These are phyloP conservation scores for Xylaria sp. DNA, from an alignment of 2,329 filamentous ascomycete species.

Conservation along the genomic window DNA sequence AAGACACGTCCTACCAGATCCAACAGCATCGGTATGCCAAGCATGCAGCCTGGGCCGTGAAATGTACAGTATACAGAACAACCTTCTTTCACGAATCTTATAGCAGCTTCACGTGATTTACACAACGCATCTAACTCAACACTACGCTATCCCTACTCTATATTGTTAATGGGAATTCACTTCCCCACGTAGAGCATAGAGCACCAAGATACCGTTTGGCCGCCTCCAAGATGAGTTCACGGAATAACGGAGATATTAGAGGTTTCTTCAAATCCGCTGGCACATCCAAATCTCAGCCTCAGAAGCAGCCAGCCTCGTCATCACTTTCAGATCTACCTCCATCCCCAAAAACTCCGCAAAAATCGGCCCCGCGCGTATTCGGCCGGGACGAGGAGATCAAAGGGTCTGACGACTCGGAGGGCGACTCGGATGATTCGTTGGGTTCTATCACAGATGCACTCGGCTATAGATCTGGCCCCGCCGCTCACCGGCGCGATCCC, in stretches of 20 bases:
- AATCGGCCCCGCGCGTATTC: conserved; percentile 43
- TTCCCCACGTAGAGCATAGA: not conserved
- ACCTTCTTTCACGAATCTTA: not conserved
- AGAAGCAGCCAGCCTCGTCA: conserved; percentile 32
- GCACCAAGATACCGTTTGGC: not conserved
- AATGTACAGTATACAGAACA: conserved; percentile 5
- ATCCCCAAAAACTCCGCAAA: conserved; percentile 46
- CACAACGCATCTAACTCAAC: conserved; percentile 1
- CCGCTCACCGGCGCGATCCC: conserved; percentile 37
- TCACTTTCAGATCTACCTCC: conserved; percentile 40
- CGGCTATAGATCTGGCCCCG: conserved; percentile 39
- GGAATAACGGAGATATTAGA: conserved; percentile 47
- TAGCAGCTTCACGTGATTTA: conserved; percentile 13
- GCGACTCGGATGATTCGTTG: conserved; percentile 65
- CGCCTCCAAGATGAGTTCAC: conserved; percentile 24
- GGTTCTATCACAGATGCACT: conserved; percentile 65
- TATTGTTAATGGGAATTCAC: not conserved
- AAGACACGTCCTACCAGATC: conserved; percentile 10
- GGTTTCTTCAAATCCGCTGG: conserved; percentile 45
- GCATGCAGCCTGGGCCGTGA: not conserved
- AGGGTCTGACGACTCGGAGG: conserved; percentile 79
- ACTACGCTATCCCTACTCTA: not conserved
- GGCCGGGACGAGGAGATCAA: conserved; percentile 69
- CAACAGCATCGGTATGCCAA: conserved; percentile 2
- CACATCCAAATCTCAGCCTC: conserved; percentile 32